Base-by-base conservation (phyloP, 495 filamentous ascomycete genomes). In the Rhizodiscina lignyota region DNA sequence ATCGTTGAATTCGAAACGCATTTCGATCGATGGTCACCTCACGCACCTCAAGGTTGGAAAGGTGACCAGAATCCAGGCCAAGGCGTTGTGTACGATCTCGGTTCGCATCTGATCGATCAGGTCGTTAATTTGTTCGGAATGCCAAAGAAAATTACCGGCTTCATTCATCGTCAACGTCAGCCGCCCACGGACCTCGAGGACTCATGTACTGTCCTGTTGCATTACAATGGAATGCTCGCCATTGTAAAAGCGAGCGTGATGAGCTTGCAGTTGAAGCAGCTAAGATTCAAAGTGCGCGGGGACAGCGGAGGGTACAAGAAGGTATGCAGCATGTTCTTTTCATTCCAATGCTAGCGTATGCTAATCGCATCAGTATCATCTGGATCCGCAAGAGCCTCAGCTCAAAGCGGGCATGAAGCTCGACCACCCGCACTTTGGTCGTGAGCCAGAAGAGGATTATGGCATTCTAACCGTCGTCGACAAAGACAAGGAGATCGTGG, bases 321-420 rank as follows among this genome's bases (percentile, higher is more conserved):
- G 59, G 62, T 61, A 35, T 38, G 48, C n/a, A n/a, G n/a, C n/a
- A n/a, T n/a, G n/a, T n/a, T n/a, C n/a, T n/a, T n/a, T 13, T 16
- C 28, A 8, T 21, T 16, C 8, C 13, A 15, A 22, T 12, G n/a
- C n/a, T 2, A 28, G 16, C 5, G 12, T 39, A 34, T 20, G 5
- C 26, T 13, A 20, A 11, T 16, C 17, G 32, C 20, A 17, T 35
- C 27, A 68, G 64, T 71, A 56, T 48, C 70, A 79, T 39, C 55
- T 89, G 0, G 84, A 92, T 56, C 59, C 72, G 21, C 84, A 93
- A 57, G 84, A 93, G 55, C 75, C 79, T 28, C 79, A 86, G 44
- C 62, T 91, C 27, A 75, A 74, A 53, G 66, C 61, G 2, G 84
- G 82, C 0, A 51, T 72, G 44, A 70, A 60, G 54, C 72, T 77